Evolutionary conservation across 2,329 filamentous ascomycete species (phyloP), one percentile per base, ranked within the genome.

Genomic region (Sordariomycetes sp.): DNA sequence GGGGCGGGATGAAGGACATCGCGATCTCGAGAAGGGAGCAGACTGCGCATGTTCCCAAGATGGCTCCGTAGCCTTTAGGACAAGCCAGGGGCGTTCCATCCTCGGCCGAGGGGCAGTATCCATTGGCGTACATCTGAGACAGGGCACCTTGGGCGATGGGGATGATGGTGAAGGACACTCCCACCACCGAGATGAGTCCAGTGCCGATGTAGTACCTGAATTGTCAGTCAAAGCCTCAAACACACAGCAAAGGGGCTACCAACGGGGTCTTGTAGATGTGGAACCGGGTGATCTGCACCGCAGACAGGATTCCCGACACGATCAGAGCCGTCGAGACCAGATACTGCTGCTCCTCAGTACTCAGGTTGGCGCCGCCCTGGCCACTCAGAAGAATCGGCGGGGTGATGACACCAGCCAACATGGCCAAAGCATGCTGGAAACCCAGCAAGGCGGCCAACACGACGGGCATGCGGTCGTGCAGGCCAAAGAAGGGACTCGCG

Each of bases 401-500:
- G 3, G 83, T 82, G 39, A 92, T 87, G 45, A 88, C 70, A 23
- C 76, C 76, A 9, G 77, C 79, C 39, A 83, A 56, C 83, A 92
- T 88, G 37, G 82, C 75, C 27, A 92, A 63, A 2, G 84, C 70
- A 53, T 92, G 85, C 47, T 92, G 85, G 34, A 92, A 74, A 14
- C 85, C 85, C 3, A 92, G 70, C 2, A 92, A 63, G 4, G 88
- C 52, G 8, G 79, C 82, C 14, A 92, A 63, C 7, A 88, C 50
- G 8, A 90, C 72, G 4, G 85, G 85, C 70, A 92, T 84, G 36
- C 62, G 64, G 55, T 88, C 82, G 46, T 90, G 72, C 25, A 90
- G 74, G n/a, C 84, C 85, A 48, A 90, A 92, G 57, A 93, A 92
- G 1, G 85, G 85, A 21, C 81, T 75, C n/a, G 69, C 30, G 15